phyloP scores from a whole-genome alignment of 176 grass and related monocot genomes.

The Aegilops speltoides region DNA sequence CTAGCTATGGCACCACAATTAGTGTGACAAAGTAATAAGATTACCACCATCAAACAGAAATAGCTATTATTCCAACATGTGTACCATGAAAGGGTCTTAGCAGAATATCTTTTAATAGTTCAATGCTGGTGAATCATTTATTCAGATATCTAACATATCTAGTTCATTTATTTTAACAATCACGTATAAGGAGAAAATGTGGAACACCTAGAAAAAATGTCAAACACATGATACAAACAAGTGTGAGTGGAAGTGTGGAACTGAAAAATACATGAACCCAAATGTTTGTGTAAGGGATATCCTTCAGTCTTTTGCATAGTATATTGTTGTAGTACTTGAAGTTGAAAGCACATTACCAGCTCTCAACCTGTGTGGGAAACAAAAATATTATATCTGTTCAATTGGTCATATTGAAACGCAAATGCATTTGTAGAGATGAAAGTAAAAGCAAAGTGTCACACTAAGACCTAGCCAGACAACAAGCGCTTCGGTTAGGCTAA shows the following conservation, averaged over 20 bases:
- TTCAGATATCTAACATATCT: neutral
- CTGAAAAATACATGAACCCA: neutral
- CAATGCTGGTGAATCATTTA: neutral
- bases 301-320: constrained; percentile 94
- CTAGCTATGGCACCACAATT: constrained; percentile 3
- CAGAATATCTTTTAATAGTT: neutral
- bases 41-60: constrained; percentile 4
- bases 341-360: constrained; percentile 95
- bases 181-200: neutral
- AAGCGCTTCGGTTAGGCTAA: neutral
- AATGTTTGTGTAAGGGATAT: constrained; percentile 7
- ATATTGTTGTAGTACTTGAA: constrained; percentile 97
- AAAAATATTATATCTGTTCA: neutral
- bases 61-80: constrained; percentile 12
- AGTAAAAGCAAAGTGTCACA: constrained; percentile 6
- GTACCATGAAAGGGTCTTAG: neutral
- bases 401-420: constrained; percentile 12
- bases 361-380: constrained; percentile 70
- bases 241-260: constrained; percentile 20
- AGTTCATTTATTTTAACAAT: neutral
- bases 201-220: neutral
- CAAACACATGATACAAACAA: constrained; percentile 3
- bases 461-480: neutral
- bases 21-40: neutral
- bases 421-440: constrained; percentile 21